Conservation (phyloP, 176 grass and related monocot species). For the Carex cristatella region DNA sequence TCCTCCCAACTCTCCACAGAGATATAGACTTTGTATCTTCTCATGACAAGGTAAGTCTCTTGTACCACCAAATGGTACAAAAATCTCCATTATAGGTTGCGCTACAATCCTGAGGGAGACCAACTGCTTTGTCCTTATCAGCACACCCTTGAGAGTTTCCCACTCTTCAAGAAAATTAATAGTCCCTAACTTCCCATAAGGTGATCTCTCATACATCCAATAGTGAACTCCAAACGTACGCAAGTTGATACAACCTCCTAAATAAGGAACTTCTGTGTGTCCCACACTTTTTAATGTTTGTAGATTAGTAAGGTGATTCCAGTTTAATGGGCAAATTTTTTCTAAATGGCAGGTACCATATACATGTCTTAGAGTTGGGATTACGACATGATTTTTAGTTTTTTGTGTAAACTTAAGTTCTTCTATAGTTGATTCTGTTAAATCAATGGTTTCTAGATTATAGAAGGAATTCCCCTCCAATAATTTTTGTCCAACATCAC, state of each 20-base stretch:
- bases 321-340: not conserved
- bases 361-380: not conserved
- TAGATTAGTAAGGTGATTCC: not conserved
- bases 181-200: too few relatives aligned
- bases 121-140: not conserved
- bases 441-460: too few relatives aligned
- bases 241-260: not conserved
- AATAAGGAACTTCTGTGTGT: not conserved
- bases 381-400: too few relatives aligned
- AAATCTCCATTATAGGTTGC: too few relatives aligned
- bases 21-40: not conserved
- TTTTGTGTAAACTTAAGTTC: too few relatives aligned
- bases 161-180: not conserved
- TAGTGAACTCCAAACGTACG: not conserved
- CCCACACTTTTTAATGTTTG: not conserved
- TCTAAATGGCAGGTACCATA: too few relatives aligned
- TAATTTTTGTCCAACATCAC: too few relatives aligned
- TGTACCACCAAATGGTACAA: not conserved
- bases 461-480: too few relatives aligned
- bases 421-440: too few relatives aligned
- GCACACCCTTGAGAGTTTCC: not conserved
- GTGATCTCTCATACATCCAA: not conserved
- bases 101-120: not conserved
- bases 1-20: too few relatives aligned
- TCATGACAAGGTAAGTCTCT: not conserved